These are phyloP conservation scores for barley (Hordeum vulgare) DNA, from an alignment of 176 grass and related monocot species.

Conservation along the genomic window MorexV3_pseudomolecules_assembly NC_058522.1:517856477-517856976, in stretches of 20 bases:
- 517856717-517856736: conserved; percentile 63
- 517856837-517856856: conserved; percentile 1
- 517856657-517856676: background rate
- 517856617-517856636: background rate
- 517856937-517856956: background rate
- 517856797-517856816: conserved; percentile 97
- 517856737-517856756: conserved; percentile 97
- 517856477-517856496: conserved; percentile 88
- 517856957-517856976: background rate
- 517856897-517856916: background rate
- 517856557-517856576: background rate
- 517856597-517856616: background rate
- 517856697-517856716: conserved; percentile 1
- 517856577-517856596: background rate
- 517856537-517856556: background rate
- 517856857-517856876: background rate
- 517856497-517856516: conserved; percentile 98
- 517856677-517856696: background rate
- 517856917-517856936: background rate
- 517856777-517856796: conserved; percentile 96
- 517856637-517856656: background rate
- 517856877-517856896: background rate
- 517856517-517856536: conserved; percentile 98
- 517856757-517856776: conserved; percentile 96
- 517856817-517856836: conserved; percentile 94